Evolutionary conservation across 2,329 filamentous ascomycete genomes (phyloP), one percentile per base, ranked within the genome.

Genomic region (Penicillium digitatum): DNA sequence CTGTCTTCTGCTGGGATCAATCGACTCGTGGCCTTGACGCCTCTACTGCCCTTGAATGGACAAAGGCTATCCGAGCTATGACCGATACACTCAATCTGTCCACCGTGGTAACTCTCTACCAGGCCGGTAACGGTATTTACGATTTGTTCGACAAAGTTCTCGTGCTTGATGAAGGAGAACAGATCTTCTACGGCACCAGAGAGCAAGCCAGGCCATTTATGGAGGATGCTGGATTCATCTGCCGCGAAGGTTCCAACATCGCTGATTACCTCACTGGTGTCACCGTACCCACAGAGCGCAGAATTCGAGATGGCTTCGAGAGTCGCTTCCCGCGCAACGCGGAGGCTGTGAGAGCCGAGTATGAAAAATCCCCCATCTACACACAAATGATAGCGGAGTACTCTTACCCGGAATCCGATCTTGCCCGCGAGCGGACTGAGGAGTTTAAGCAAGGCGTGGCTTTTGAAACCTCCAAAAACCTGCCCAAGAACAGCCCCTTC

Each of bases 141-240:
- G 76, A 87, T 26, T 77, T 85, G 0, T 88, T 89, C 66, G 85
- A 89, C 67, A 89, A 88, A 65, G 85, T 88, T 0, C 75, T 88
- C 0, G 80, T 89, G 9, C 77, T 89, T 3, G 85, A 88, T 44
- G 80, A 83, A 54, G 86, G 86, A 44, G 82, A 84, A 57, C 70
- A 88, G 61, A 78, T 87, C 43, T 89, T 81, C 72, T 88, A 86
- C 59, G 86, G 86, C 0, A 79, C 84, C 0, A 74, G 78, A 60
- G 70, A 77, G 6, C 75, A 85, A 56, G 86, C 86, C 0, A 72
- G 78, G 5, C 81, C 82, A 0, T 89, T 86, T 63, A 86, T 89
- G 79, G 84, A 87, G 63, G 70, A 76, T 0, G 72, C 85, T 1
- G 86, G 87, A 0, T 88, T 89, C 63, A 63, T 83, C 24, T 88